Evolutionary conservation across 306 rosid species (phyloP), one percentile per base, ranked within the genome.

Genomic region (Malus fusca): DNA sequence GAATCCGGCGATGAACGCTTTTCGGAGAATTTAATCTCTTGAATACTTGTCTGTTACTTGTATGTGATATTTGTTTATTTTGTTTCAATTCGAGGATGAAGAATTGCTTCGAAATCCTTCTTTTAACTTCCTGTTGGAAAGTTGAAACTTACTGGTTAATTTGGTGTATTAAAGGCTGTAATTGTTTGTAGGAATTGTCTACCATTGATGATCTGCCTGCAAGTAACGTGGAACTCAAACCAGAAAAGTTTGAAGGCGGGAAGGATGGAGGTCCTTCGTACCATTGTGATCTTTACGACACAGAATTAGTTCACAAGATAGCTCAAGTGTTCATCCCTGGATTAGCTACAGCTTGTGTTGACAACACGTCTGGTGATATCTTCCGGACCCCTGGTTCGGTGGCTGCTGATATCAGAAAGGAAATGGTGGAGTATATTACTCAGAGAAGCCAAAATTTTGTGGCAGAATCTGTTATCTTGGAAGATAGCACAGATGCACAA

Each of bases 261-360:
- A 91, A 84, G 79, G 83, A 79, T 43, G 84, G 60, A 69, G 88
- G 84, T 52, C 84, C 85, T 28, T 56, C 59, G 63, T 60, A 83
- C 76, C 87, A 51, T 53, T 93, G 98, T 81, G 87, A 88, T 66
- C 89, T 87, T 22, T 91, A 79, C 75, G 92, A 91, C 78, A 72
- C 88, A 22, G 96, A 89, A 70, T 43, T 86, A 11, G 87, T 89
- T 75, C 91, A 86, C 76, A 89, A 91, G 84, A 76, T 91, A 69
- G 98, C 98, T 72, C 92, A 91, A 56, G 77, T 75, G 82, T 82
- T 91, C 75, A 83, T 93, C 79, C 96, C 97, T 4, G 97, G 93
- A 72, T 77, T 93, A 76, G 90, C 87, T 33, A 82, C 91, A 31
- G 90, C 98, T 4, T 89, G 93, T 79, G 91, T 93, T 71, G 98